A percentile compares a stretch with the other conserved stretches of the same genome.
These are phyloP conservation scores for Neopestalotiopsis rosae DNA, from an alignment of 2,329 filamentous ascomycete genomes.

Conservation along the genomic window DNA sequence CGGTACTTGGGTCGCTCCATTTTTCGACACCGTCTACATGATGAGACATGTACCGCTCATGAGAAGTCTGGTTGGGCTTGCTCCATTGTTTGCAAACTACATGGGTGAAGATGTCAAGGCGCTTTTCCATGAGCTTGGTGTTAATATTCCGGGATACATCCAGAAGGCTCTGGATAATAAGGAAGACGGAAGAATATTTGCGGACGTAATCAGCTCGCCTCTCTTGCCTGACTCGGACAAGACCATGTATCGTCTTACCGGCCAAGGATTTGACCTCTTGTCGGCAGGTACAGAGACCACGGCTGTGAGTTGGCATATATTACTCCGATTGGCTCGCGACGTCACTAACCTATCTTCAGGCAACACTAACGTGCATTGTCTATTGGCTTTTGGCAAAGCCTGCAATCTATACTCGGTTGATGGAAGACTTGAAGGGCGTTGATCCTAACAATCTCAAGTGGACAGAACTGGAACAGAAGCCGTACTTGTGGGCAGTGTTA, in stretches of 20 bases:
- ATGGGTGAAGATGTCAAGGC: constrained; percentile 27
- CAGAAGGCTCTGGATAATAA: too few relatives aligned
- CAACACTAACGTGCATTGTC: constrained; percentile 8
- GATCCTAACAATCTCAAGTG: constrained; percentile 25
- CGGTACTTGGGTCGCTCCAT: neutral
- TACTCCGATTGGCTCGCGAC: neutral
- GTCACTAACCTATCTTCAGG: neutral
- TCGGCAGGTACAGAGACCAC: constrained; percentile 48
- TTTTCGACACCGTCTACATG: constrained; percentile 12
- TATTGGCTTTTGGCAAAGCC: constrained; percentile 36
- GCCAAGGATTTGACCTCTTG: constrained; percentile 45
- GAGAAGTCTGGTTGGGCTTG: constrained; percentile 25
- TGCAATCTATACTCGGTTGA: constrained; percentile 33
- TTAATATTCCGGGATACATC: too few relatives aligned
- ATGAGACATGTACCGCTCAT: constrained; percentile 26
- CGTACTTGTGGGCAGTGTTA: constrained; percentile 28
- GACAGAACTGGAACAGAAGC: constrained; percentile 27
- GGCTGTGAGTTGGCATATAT: constrained; percentile 14
- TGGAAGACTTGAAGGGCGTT: constrained; percentile 36
- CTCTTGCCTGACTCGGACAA: constrained; percentile 40
- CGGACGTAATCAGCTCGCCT: constrained; percentile 35
- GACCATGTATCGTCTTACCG: constrained; percentile 37
- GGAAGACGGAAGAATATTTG: constrained; percentile 32
- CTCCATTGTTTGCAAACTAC: constrained; percentile 25
- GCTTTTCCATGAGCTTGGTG: constrained; percentile 21